phyloP scores from a whole-genome alignment of 179 eudicot genomes.

The Beta corolliflora region DNA sequence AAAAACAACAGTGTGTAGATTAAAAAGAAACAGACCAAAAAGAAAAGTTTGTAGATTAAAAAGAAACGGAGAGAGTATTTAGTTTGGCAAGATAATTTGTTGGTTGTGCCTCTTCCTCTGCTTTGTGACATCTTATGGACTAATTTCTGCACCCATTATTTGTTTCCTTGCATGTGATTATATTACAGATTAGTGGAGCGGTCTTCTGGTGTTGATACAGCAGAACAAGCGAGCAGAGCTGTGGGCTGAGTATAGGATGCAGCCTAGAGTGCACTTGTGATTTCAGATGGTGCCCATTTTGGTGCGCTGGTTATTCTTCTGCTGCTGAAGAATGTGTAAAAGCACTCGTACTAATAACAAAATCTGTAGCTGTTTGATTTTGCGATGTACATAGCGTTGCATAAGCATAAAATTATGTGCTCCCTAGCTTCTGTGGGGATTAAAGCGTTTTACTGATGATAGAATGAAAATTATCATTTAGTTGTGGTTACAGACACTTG shows the following conservation, averaged over 20 bases:
- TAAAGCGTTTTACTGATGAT: slow-evolving; percentile 19
- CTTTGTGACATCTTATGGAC: not conserved
- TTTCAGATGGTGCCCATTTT: slow-evolving; percentile 8
- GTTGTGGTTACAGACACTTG: not conserved
- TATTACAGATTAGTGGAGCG: slow-evolving; percentile 25
- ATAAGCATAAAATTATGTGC: slow-evolving; percentile 25
- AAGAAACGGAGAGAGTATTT: not conserved
- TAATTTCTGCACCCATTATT: not conserved
- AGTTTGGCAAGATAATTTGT: not conserved
- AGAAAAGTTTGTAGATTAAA: too few relatives aligned
- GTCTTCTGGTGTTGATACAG: slow-evolving; percentile 20
- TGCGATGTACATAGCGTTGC: slow-evolving; percentile 26
- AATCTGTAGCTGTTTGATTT: slow-evolving; percentile 16
- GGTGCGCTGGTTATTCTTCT: slow-evolving; percentile 14
- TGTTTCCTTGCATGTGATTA: not conserved
- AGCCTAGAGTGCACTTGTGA: slow-evolving; percentile 5
- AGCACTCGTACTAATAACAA: slow-evolving; percentile 20
- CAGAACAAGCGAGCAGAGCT: slow-evolving; percentile 26
- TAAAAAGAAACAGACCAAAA: too few relatives aligned
- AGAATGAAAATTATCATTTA: not conserved
- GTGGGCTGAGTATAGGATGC: slow-evolving; percentile 16
- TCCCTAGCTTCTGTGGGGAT: not conserved
- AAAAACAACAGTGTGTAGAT: too few relatives aligned
- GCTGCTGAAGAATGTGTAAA: slow-evolving; percentile 20
- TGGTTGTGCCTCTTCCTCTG: not conserved